These are phyloP conservation scores for Dactylorhiza incarnata DNA, from an alignment of 106 monocot genomes.

Conservation along the genomic window DNA sequence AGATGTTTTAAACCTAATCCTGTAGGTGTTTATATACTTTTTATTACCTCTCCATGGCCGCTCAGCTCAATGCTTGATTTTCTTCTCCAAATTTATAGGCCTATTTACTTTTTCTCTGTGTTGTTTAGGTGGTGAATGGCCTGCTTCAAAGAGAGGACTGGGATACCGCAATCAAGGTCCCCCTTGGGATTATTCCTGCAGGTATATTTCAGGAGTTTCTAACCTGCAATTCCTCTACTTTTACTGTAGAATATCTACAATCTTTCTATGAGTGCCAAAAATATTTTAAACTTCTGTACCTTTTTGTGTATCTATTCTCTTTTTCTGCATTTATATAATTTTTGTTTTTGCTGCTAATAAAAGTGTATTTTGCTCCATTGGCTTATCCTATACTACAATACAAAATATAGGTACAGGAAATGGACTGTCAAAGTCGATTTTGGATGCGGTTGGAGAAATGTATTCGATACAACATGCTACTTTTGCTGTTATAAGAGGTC, in stretches of 20 bases:
- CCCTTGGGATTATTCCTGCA: conserved; percentile 93
- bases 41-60: no score
- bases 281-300: not conserved
- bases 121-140: conserved; percentile 77
- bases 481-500: conserved; percentile 81
- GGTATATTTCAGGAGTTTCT: conserved; percentile 24
- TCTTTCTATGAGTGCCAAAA: not conserved
- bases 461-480: conserved; percentile 55
- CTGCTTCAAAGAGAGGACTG: conserved; percentile 90
- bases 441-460: conserved; percentile 46
- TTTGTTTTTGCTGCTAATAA: not conserved
- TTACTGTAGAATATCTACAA: not conserved
- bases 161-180: conserved; percentile 65
- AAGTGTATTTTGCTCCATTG: not conserved
- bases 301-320: not conserved
- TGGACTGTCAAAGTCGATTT: conserved; percentile 84
- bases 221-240: not conserved
- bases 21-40: no score
- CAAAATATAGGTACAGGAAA: conserved; percentile 70
- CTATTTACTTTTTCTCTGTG: not conserved
- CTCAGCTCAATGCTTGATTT: no score
- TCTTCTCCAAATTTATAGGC: not conserved
- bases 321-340: not conserved
- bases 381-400: not conserved
- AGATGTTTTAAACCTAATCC: no score